phyloP scores from a whole-genome alignment of 106 monocot species.

The Narthecium ossifragum region DNA sequence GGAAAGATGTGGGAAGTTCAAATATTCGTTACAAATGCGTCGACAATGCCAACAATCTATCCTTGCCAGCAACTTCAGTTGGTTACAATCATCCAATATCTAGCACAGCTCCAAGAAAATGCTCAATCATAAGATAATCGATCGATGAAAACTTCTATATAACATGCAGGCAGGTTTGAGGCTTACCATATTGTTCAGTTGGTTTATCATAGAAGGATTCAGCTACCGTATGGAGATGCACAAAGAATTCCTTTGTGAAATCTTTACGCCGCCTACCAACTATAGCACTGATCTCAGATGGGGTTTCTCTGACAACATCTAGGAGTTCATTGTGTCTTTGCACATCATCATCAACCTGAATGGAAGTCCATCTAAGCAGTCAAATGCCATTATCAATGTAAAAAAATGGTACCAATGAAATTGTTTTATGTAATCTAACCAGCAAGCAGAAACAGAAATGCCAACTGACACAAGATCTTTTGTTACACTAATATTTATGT shows the following conservation, averaged over 20 bases:
- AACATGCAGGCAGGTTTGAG: no score
- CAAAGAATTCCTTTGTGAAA: conserved; percentile 87
- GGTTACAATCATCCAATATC: no score
- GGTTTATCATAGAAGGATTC: conserved; percentile 67
- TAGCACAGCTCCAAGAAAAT: no score
- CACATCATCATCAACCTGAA: conserved; percentile 81
- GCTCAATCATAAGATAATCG: no score
- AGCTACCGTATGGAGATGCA: conserved; percentile 62
- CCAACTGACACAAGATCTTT: background rate
- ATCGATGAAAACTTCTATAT: no score
- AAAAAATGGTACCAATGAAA: background rate
- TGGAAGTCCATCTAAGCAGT: no score
- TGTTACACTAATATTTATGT: background rate
- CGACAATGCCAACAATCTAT: no score
- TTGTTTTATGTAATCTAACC: background rate
- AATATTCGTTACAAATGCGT: no score
- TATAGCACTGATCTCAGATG: conserved; percentile 42
- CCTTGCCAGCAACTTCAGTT: no score
- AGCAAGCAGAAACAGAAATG: background rate
- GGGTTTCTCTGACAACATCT: conserved; percentile 35
- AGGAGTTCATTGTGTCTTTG: conserved; percentile 79
- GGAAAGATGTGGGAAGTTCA: no score
- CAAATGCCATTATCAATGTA: background rate
- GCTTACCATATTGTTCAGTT: conserved; percentile 67
- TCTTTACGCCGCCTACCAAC: conserved; percentile 72